A percentile compares a stretch with the other conserved stretches of the same genome.
These are phyloP conservation scores for Amanita muscaria DNA, from an alignment of 768 basidiomycete genomes.

Conservation along the genomic window DNA sequence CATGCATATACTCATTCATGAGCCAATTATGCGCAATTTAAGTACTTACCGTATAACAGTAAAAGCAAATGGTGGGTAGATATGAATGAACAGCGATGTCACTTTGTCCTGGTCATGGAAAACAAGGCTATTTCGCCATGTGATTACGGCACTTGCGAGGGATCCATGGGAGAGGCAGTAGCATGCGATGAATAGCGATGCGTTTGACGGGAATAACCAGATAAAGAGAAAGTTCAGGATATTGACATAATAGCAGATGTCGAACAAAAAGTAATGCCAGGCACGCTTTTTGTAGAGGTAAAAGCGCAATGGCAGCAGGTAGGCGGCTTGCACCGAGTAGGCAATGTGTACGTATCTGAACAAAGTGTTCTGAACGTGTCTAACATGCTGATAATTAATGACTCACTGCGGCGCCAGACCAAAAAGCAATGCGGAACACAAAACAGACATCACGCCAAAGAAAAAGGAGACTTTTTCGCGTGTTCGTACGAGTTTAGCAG, in stretches of 20 bases:
- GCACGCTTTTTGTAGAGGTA: constrained; percentile 87
- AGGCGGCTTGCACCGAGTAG: constrained; percentile 71
- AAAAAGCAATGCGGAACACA: constrained; percentile 79
- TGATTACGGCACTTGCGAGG: constrained; percentile 90
- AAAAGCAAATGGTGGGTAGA: constrained; percentile 87
- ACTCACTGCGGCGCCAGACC: constrained; percentile 82
- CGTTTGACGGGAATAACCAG: constrained; percentile 77
- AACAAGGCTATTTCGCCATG: constrained; percentile 97
- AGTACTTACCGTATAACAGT: constrained; percentile 74
- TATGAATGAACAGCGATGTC: constrained; percentile 90
- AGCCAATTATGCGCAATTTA: not conserved
- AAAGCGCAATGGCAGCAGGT: constrained; percentile 74
- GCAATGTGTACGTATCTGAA: constrained; percentile 82
- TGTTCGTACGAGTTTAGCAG: constrained; percentile 77
- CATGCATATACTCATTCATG: not conserved
- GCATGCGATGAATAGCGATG: constrained; percentile 80
- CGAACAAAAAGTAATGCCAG: constrained; percentile 94
- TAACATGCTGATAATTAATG: constrained; percentile 8
- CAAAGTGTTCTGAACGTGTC: constrained; percentile 11
- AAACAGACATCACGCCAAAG: constrained; percentile 84
- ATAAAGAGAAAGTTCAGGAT: constrained; percentile 88
- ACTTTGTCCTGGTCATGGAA: constrained; percentile 98
- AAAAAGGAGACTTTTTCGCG: constrained; percentile 88
- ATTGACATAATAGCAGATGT: constrained; percentile 89
- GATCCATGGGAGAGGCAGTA: constrained; percentile 90